Evolutionary conservation across 2,329 filamentous ascomycete species (phyloP).

Genomic region (Tolypocladium endophyticum): DNA sequence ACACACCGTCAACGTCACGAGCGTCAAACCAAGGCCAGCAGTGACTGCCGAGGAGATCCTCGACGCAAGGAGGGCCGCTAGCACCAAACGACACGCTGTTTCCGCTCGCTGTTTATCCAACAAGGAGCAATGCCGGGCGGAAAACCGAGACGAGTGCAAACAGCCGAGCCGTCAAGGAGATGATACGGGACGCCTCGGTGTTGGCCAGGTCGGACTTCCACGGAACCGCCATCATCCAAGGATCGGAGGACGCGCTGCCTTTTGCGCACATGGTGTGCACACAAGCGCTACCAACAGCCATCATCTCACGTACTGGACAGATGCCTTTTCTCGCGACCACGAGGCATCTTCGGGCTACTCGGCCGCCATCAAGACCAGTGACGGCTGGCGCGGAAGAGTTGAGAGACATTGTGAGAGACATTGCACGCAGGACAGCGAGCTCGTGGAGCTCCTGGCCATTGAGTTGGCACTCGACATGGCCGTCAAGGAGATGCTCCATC

Average conservation of each 20-base stretch:
- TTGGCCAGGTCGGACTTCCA: background rate
- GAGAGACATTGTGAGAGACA: background rate
- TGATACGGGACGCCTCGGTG: background rate
- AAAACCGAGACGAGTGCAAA: background rate
- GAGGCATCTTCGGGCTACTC: background rate
- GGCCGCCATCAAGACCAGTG: background rate
- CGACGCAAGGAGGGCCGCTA: background rate
- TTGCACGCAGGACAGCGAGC: background rate
- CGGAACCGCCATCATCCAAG: background rate
- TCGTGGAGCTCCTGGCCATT: constrained; percentile 6
- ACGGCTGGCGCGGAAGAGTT: background rate
- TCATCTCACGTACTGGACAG: constrained; percentile 1
- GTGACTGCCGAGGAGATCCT: background rate
- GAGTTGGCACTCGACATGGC: constrained; percentile 6
- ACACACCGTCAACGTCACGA: background rate
- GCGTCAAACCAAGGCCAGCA: background rate
- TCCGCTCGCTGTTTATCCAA: background rate
- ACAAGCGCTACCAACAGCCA: background rate
- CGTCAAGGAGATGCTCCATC: background rate
- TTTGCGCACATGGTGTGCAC: background rate
- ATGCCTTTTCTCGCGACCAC: background rate
- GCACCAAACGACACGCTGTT: background rate
- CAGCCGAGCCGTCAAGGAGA: background rate
- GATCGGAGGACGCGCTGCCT: background rate
- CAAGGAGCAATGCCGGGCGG: background rate